Conservation (phyloP, 2,329 filamentous ascomycete genomes). For the Phaeosphaeria sp. region DNA sequence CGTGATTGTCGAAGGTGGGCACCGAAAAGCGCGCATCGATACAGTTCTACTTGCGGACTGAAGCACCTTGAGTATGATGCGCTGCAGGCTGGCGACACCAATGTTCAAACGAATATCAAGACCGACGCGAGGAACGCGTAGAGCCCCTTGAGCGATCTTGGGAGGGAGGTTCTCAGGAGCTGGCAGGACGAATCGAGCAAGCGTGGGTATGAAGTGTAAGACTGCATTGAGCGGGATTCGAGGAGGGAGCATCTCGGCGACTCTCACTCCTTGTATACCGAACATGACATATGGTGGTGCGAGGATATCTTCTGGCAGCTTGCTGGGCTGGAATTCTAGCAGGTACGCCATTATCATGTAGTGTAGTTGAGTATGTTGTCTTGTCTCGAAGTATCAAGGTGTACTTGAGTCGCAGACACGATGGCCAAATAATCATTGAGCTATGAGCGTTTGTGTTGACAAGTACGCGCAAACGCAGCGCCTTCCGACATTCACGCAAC, state of each 20-base stretch:
- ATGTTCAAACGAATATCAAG: conserved; percentile 29
- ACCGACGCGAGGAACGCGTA: conserved; percentile 18
- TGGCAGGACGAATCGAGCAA: conserved; percentile 25
- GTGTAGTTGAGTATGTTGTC: neutral
- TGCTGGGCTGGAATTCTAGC: conserved; percentile 23
- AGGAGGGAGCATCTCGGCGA: conserved; percentile 17
- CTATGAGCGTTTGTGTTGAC: neutral
- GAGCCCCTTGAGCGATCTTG: neutral
- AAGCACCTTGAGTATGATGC: conserved; percentile 29
- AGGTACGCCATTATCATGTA: conserved; percentile 28
- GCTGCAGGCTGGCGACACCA: conserved; percentile 15
- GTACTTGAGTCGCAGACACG: neutral
- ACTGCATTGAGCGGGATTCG: conserved; percentile 26
- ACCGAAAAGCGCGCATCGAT: conserved; percentile 6
- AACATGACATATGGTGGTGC: conserved; percentile 31
- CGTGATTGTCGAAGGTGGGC: conserved; percentile 8
- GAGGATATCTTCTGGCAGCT: conserved; percentile 14
- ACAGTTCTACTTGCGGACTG: conserved; percentile 13
- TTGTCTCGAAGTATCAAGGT: neutral
- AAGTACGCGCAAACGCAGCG: neutral
- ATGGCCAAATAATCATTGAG: neutral
- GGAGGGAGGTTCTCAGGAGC: conserved; percentile 6
- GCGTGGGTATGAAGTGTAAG: conserved; percentile 28
- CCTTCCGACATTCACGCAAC: neutral
- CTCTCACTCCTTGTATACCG: conserved; percentile 20